A percentile compares a stretch with the other conserved stretches of the same genome.
phyloP scores from a whole-genome alignment of 1,284 basidiomycete species.

The Sphaerobolus stellatus region DNA sequence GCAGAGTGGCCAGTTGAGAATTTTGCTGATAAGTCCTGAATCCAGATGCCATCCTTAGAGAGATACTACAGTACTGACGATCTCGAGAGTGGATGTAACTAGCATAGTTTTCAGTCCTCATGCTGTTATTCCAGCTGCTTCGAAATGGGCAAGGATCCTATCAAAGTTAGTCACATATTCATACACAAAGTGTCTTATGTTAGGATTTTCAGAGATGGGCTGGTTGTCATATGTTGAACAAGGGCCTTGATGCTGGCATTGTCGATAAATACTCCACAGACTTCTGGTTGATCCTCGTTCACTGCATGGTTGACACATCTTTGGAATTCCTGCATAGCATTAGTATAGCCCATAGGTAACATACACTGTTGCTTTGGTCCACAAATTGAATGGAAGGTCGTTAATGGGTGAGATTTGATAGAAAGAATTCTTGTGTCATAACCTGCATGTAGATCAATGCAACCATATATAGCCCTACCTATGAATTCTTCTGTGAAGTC shows the following conservation, averaged over 20 bases:
- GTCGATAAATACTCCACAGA: no score
- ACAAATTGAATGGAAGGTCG: slow-evolving; percentile 18
- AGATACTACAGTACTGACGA: slow-evolving; percentile 22
- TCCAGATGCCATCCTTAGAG: slow-evolving; percentile 25
- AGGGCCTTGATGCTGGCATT: no score
- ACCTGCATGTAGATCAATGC: slow-evolving; percentile 31
- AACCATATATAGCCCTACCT: slow-evolving; percentile 28
- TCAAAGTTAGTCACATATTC: slow-evolving; percentile 34
- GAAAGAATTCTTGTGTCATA: slow-evolving; percentile 21
- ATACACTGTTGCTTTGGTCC: slow-evolving; percentile 12
- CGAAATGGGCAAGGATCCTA: slow-evolving; percentile 26
- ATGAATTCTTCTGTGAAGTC: slow-evolving; percentile 33
- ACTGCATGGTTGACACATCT: slow-evolving; percentile 15
- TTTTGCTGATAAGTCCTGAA: slow-evolving; percentile 17
- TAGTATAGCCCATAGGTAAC: slow-evolving; percentile 27
- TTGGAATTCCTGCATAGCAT: slow-evolving; percentile 25
- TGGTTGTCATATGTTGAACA: slow-evolving; percentile 23
- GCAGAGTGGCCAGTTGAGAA: slow-evolving; percentile 26
- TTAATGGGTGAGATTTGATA: slow-evolving; percentile 24
- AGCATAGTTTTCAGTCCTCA: slow-evolving; percentile 20
- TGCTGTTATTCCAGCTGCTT: slow-evolving; percentile 21
- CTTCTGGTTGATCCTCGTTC: slow-evolving; percentile 33
- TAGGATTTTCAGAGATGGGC: slow-evolving; percentile 19
- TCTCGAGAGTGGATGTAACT: slow-evolving; percentile 13
- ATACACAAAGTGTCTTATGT: slow-evolving; percentile 33